Conservation (phyloP, 768 basidiomycete genomes). For the Mycena epipterygia region DNA sequence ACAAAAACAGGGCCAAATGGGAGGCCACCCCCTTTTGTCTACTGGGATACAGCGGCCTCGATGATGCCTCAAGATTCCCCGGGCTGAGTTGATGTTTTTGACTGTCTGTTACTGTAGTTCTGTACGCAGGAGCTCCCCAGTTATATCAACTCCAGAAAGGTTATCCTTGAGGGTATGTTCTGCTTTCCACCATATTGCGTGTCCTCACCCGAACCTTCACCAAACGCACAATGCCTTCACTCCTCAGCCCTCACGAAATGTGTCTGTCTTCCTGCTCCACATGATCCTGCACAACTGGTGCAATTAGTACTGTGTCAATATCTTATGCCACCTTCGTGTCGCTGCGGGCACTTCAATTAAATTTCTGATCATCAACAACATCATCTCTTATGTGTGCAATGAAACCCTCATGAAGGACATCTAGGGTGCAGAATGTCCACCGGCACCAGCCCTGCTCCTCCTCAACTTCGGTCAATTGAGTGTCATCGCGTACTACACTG, state of each 20-base stretch:
- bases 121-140: background rate
- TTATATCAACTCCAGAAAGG: conserved; percentile 8
- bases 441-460: background rate
- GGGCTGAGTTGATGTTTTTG: no score
- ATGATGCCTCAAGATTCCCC: no score
- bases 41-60: no score
- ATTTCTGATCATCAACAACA: conserved; percentile 8
- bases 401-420: conserved; percentile 6
- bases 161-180: background rate
- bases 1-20: no score
- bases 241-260: background rate
- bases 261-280: conserved; percentile 7
- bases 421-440: background rate
- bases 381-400: background rate
- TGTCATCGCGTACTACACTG: background rate
- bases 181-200: background rate
- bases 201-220: background rate
- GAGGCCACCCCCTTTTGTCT: no score
- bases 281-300: conserved; percentile 21
- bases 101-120: no score
- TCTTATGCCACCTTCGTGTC: background rate
- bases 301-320: background rate
- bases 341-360: background rate
- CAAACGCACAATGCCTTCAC: conserved; percentile 13
- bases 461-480: background rate